Evolutionary conservation across 306 rosid genomes (phyloP).

Genomic region (Datisca glomerata): DNA sequence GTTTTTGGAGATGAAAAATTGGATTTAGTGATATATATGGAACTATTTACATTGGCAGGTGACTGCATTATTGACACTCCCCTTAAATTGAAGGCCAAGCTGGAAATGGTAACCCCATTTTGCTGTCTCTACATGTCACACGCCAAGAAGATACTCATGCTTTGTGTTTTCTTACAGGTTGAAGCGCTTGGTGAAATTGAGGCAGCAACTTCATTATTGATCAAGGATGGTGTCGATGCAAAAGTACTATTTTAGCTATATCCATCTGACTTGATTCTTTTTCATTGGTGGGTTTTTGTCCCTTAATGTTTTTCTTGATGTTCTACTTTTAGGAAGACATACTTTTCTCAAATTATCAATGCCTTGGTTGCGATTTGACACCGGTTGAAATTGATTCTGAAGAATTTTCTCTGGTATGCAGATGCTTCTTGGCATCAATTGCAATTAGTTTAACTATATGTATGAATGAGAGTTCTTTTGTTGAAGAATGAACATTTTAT

Average conservation of each 20-base stretch:
- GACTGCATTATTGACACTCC: conserved; percentile 2
- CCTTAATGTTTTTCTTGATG: neutral
- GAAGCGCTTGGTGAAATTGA: neutral
- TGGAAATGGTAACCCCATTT: conserved; percentile 1
- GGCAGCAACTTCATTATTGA: neutral
- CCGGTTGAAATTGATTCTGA: conserved; percentile 39
- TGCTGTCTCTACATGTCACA: neutral
- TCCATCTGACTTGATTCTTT: too few species aligned
- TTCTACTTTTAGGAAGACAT: neutral
- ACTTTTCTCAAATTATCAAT: conserved; percentile 23
- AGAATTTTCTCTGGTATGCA: conserved; percentile 66
- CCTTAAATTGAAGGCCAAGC: neutral
- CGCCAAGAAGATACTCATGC: neutral
- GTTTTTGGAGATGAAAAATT: neutral
- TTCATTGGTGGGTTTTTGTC: neutral
- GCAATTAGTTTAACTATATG: too few species aligned
- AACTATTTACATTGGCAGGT: neutral
- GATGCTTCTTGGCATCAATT: too few species aligned
- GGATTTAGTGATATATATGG: neutral
- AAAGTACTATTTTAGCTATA: neutral
- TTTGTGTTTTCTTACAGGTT: neutral
- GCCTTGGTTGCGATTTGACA: conserved; percentile 52
- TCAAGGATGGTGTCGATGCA: neutral
- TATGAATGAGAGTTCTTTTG: too few species aligned
- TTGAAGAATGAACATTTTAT: too few species aligned